These are phyloP conservation scores for Aspergillus neotritici DNA, from an alignment of 2,329 filamentous ascomycete genomes.

Conservation along the genomic window DNA sequence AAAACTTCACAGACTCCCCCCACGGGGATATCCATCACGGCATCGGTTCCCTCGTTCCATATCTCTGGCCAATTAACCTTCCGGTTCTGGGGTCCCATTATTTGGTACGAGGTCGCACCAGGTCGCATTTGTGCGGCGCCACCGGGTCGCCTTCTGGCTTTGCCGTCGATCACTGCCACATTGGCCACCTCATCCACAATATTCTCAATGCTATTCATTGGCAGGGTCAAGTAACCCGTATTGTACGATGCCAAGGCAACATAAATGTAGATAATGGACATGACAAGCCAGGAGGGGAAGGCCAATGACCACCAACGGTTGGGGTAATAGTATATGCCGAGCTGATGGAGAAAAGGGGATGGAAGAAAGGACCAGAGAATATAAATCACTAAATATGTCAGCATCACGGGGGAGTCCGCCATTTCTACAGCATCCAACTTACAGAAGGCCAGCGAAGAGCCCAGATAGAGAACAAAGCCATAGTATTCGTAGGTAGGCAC, in stretches of 20 bases:
- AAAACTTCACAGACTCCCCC: slow-evolving; percentile 92
- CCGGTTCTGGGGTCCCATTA: slow-evolving; percentile 39
- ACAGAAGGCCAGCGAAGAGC: slow-evolving; percentile 74
- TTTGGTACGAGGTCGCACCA: slow-evolving; percentile 37
- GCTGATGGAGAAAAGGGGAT: slow-evolving; percentile 80
- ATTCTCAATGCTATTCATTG: slow-evolving; percentile 74
- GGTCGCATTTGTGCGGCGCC: slow-evolving; percentile 40
- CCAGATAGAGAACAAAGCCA: slow-evolving; percentile 93
- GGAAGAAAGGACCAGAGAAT: slow-evolving; percentile 85
- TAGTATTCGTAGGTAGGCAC: slow-evolving; percentile 99
- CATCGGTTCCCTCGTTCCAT: slow-evolving; percentile 92
- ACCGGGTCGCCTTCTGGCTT: slow-evolving; percentile 52
- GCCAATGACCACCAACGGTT: slow-evolving; percentile 97
- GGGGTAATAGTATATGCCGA: slow-evolving; percentile 95
- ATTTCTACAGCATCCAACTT: slow-evolving; percentile 35
- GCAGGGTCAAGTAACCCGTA: slow-evolving; percentile 77
- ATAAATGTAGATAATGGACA: slow-evolving; percentile 86
- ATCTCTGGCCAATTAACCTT: slow-evolving; percentile 67
- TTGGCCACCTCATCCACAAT: slow-evolving; percentile 86
- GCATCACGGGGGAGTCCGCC: slow-evolving; percentile 6
- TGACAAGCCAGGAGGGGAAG: slow-evolving; percentile 83
- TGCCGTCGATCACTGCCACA: slow-evolving; percentile 72
- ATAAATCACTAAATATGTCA: slow-evolving; percentile 48
- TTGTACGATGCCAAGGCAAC: slow-evolving; percentile 89
- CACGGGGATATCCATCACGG: slow-evolving; percentile 92